Percentiles rank a stretch among this genome's conserved stretches.
Evolutionary conservation across 352 stramenopile genomes (phyloP).

Genomic region (Aphanomyces invadans): DNA sequence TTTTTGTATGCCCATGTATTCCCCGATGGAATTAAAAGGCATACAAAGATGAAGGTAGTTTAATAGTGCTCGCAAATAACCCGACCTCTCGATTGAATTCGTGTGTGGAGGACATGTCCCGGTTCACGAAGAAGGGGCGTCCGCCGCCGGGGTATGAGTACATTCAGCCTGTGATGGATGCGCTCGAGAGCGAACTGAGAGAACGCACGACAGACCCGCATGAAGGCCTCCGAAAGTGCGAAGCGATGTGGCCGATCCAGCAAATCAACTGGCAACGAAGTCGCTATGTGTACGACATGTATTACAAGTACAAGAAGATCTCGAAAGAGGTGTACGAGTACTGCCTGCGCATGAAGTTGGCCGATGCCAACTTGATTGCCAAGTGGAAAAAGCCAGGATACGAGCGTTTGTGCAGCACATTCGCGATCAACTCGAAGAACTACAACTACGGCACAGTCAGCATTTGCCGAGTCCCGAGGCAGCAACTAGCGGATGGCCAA

Average conservation of each 20-base stretch:
- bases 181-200: constrained; percentile 94
- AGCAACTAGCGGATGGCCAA: constrained; percentile 88
- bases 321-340: constrained; percentile 96
- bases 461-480: constrained; percentile 95
- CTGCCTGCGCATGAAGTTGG: constrained; percentile 90
- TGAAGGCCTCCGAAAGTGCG: constrained; percentile 94
- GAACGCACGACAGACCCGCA: constrained; percentile 98
- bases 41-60: constrained; percentile 2
- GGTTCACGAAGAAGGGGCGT: constrained; percentile 74
- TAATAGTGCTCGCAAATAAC: too few relatives aligned
- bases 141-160: constrained; percentile 92
- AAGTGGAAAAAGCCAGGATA: constrained; percentile 99
- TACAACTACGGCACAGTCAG: constrained; percentile 98
- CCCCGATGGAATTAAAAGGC: not conserved
- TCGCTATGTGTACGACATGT: constrained; percentile 99
- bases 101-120: constrained; percentile 53
- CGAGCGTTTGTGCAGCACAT: constrained; percentile 96
- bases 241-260: constrained; percentile 97
- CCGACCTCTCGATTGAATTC: too few relatives aligned
- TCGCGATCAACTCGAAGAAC: constrained; percentile 98
- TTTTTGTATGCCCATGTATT: constrained; percentile 14
- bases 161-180: constrained; percentile 92
- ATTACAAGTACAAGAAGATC: constrained; percentile 96
- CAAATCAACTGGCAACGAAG: constrained; percentile 99
- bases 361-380: constrained; percentile 95